These are phyloP conservation scores for Metschnikowia koreensis DNA, from an alignment of 805 yeast genomes.

Conservation along the genomic window DNA sequence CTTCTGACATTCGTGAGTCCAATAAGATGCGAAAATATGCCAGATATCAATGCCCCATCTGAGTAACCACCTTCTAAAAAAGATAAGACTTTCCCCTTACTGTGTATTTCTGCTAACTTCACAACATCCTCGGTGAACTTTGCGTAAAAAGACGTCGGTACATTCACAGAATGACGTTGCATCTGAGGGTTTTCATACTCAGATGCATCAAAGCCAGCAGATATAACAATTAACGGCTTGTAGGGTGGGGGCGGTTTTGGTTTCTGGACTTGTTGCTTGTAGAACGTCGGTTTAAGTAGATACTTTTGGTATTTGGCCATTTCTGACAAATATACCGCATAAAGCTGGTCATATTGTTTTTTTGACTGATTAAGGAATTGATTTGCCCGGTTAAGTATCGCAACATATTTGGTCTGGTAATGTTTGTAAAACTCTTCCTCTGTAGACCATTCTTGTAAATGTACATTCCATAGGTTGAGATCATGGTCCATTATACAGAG, in stretches of 20 bases:
- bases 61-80: conserved; percentile 85
- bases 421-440: conserved; percentile 64
- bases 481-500: conserved; percentile 78
- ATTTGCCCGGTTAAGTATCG: conserved; percentile 62
- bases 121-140: conserved; percentile 70
- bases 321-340: conserved; percentile 26
- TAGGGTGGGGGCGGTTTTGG: conserved; percentile 39
- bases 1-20: conserved; percentile 56
- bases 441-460: conserved; percentile 60
- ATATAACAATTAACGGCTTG: conserved; percentile 59
- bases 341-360: conserved; percentile 40
- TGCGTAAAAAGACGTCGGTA: conserved; percentile 77
- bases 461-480: conserved; percentile 80
- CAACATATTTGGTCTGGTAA: conserved; percentile 60
- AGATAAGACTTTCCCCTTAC: conserved; percentile 62
- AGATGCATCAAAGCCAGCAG: conserved; percentile 88
- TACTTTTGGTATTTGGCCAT: conserved; percentile 32
- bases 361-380: conserved; percentile 56
- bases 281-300: conserved; percentile 30
- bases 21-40: conserved; percentile 73
- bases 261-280: conserved; percentile 25
- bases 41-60: conserved; percentile 75
- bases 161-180: conserved; percentile 81
- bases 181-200: conserved; percentile 79
- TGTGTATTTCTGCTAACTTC: conserved; percentile 60